phyloP scores from a whole-genome alignment of 2,329 filamentous ascomycete species.

The Neopestalotiopsis sp. region DNA sequence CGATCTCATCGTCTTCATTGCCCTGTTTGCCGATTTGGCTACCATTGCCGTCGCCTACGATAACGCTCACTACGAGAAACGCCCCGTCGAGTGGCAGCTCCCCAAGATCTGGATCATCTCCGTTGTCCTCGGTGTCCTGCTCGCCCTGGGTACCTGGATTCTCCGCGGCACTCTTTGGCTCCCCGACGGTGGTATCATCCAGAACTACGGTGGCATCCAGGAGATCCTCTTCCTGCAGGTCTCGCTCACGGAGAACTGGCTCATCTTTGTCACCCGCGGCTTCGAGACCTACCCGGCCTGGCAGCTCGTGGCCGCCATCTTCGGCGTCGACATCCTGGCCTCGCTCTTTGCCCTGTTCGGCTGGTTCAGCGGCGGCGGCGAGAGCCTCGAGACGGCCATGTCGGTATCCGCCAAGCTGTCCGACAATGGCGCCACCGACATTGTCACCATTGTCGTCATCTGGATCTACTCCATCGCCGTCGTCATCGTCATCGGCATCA shows the following conservation, averaged over 20 bases:
- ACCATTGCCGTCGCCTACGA: conserved; percentile 77
- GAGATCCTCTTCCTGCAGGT: conserved; percentile 77
- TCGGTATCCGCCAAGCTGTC: conserved; percentile 35
- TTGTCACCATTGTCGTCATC: conserved; percentile 58
- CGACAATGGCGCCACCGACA: conserved; percentile 58
- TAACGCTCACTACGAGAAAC: conserved; percentile 72
- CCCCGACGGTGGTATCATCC: conserved; percentile 70
- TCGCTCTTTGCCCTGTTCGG: conserved; percentile 75
- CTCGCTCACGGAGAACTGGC: conserved; percentile 76
- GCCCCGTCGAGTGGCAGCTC: conserved; percentile 75
- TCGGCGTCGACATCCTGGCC: conserved; percentile 69
- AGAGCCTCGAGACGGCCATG: conserved; percentile 46
- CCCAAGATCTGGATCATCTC: conserved; percentile 78
- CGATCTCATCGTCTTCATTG: conserved; percentile 75
- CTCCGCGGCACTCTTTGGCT: conserved; percentile 70
- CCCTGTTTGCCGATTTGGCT: conserved; percentile 74
- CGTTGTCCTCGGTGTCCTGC: conserved; percentile 66
- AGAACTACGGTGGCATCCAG: conserved; percentile 75
- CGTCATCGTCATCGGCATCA: conserved; percentile 55
- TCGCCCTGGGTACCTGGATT: conserved; percentile 71
- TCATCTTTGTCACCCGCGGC: conserved; percentile 78
- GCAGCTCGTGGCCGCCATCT: conserved; percentile 71
- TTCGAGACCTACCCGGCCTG: conserved; percentile 72
- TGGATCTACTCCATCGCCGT: conserved; percentile 59
- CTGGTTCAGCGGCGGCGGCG: conserved; percentile 59